Conservation (phyloP, 2,329 filamentous ascomycete genomes). For the Cercospora beticola region DNA sequence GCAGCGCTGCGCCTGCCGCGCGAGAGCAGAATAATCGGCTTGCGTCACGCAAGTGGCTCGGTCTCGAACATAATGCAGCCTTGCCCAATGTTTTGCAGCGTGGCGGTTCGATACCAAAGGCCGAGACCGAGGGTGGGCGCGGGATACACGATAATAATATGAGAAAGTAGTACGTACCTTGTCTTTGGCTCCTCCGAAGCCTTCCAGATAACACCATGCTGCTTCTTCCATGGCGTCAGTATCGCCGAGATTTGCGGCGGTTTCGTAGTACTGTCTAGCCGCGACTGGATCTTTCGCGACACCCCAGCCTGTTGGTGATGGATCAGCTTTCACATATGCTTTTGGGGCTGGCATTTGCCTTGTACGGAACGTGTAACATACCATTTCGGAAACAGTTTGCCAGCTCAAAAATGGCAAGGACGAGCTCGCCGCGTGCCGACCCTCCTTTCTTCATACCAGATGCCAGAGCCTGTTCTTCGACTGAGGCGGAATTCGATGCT, state of each 20-base stretch:
- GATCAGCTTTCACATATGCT: neutral
- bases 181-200: slow-evolving; percentile 97
- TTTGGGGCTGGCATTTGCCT: neutral
- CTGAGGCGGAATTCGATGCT: slow-evolving; percentile 81
- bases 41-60: neutral
- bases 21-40: neutral
- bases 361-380: neutral
- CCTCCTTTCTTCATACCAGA: slow-evolving; percentile 91
- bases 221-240: slow-evolving; percentile 97
- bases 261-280: slow-evolving; percentile 91
- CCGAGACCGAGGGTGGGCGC: neutral
- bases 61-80: neutral
- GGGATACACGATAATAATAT: neutral
- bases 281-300: slow-evolving; percentile 81
- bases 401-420: slow-evolving; percentile 93
- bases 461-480: slow-evolving; percentile 81
- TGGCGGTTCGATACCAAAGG: neutral
- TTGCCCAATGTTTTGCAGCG: neutral
- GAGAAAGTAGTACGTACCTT: slow-evolving; percentile 67
- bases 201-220: slow-evolving; percentile 92
- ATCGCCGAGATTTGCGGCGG: slow-evolving; percentile 92
- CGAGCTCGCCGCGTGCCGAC: slow-evolving; percentile 90
- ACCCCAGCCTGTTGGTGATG: slow-evolving; percentile 65
- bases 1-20: neutral
- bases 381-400: slow-evolving; percentile 87